Base-by-base conservation (phyloP, 2,329 filamentous ascomycete genomes). In the Nigrospora osmanthi region DNA sequence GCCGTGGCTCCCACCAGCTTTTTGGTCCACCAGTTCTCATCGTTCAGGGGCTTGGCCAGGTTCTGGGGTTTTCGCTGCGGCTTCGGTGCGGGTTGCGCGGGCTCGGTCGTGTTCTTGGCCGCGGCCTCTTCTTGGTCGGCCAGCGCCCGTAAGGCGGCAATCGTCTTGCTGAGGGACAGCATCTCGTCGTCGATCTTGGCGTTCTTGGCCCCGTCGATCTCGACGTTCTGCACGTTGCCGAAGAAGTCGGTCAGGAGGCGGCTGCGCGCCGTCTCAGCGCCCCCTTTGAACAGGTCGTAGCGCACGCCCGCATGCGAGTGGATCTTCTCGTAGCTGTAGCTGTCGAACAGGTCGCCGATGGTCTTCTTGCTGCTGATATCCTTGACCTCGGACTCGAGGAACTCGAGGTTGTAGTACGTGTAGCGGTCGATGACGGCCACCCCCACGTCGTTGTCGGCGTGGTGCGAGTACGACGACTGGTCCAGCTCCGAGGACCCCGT, bases 361-460 rank as follows among this genome's bases (percentile, higher is more conserved):
- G 89, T 95, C 67, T 90, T 84, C 62, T 95, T 93, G 54, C 83
- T 89, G 59, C 81, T 85, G 36, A 90, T 81, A 52, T 91, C 90
- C 48, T 83, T 84, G 47, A 97, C 87, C 58, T 95, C 84, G 3
- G 81, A 87, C 65, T 98, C 93, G 31, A 98, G 78, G 63, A 96
- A 98, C 58, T 98, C 93, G 43, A 98, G 80, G 58, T 95, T 95
- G 70, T 96, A 97, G 68, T 97, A 98, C 7, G 93, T 98, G 74
- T 94, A 98, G 49, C 93, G 85, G 65, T 98, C 93, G 62, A 98
- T 98, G 52, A 98, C 93, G 31, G 93, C 93, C 19, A 98, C 93
- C 33, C 93, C 93, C 32, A 98, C 90, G 60, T 98, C 93, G 65
- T 91, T 95, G 67, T 98, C 93, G 45, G 93, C 93, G 64, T 98